Evolutionary conservation across 129 eudicot species (phyloP), one percentile per base, ranked within the genome.

Genomic region (Artemisia annua): DNA sequence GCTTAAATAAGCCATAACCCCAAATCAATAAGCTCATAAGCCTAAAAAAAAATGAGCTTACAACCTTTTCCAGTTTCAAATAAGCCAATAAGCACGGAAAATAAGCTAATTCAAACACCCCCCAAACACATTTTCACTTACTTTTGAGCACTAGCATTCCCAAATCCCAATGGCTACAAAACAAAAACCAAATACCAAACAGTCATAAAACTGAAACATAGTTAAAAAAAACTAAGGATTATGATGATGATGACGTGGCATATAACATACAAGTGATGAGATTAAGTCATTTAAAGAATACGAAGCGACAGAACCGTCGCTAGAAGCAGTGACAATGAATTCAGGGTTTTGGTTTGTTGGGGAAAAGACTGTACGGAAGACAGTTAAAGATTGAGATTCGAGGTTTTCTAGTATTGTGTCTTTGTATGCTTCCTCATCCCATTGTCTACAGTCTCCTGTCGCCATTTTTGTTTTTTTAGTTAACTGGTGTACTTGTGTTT

Each of bases 301-400:
- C 5, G 96, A 52, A 48, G 95, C 77, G 18, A 94, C 63, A 58
- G 93, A 79, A 75, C 98, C 98, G 63, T 90, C 93, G 75, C 93
- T 90, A 48, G 89, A 82, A 49, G 98, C 97, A 15, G 96, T 69
- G 77, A 93, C 93, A 75, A 94, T 77, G 86, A 78, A 66, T 39
- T 87, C 85, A 20, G 91, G 85, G 83, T 79, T 82, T 28, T 79
- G 70, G 71, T 75, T 72, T 74, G 65, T 62, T 1, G 96, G 96
- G 15, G 92, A 84, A 66, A 89, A 92, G 50, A 80, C 75, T 13
- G 96, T 80, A 17, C 97, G 86, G 85, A 93, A 93, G 22, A 93
- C 71, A n/a, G 97, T 90, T 32, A 87, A 85, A 39, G 83, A 75
- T 32, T 79, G 86, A 4, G 80, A 58, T 78, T 85, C 87, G 17